Evolutionary conservation across 1,284 basidiomycete genomes (phyloP), one percentile per base, ranked within the genome.

Genomic region (Pholiota adiposa): DNA sequence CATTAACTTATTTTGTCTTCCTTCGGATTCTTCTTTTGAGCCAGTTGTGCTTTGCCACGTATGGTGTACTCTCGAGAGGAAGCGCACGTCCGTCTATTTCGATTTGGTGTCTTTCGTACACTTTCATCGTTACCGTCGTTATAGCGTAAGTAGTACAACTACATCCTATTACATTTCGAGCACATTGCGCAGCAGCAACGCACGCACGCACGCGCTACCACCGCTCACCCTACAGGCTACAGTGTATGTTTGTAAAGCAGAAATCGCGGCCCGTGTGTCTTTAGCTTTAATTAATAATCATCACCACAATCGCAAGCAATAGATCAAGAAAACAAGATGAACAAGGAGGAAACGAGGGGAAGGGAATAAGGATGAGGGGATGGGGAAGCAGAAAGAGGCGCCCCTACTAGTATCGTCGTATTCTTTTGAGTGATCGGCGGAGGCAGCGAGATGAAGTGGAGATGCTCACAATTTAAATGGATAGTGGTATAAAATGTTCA

Each of bases 1-100:
- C 36, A 38, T 9, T 63, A 58, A 67, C 59, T 62, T 63, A 61
- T 62, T 62, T 29, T n/a, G n/a, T n/a, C n/a, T n/a, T n/a, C n/a
- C n/a, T n/a, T n/a, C n/a, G n/a, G n/a, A n/a, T 62, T 53, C 14
- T 40, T 54, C 16, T 31, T 31, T 4, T 31, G 29, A 4, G 11
- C 29, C 29, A 5, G 11, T 31, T 11, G 29, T 31, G 29, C 29
- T 4, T 5, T 31, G 29, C 29, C 4, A 31, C 5, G 29, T 31
- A 31, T 31, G n/a, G 5, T 31, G 29, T 5, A 31, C 11, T 31
- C 5, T 31, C 5, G 11, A 31, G 29, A 31, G 11, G 29, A 31
- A 31, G 11, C 29, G 29, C 29, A n/a, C n/a, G n/a, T n/a, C n/a
- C n/a, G n/a, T n/a, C n/a, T n/a, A n/a, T n/a, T n/a, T n/a, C n/a